Evolutionary conservation across 208 protist species (phyloP), one percentile per base, ranked within the genome.

Genomic region (Crithidia bombi): DNA sequence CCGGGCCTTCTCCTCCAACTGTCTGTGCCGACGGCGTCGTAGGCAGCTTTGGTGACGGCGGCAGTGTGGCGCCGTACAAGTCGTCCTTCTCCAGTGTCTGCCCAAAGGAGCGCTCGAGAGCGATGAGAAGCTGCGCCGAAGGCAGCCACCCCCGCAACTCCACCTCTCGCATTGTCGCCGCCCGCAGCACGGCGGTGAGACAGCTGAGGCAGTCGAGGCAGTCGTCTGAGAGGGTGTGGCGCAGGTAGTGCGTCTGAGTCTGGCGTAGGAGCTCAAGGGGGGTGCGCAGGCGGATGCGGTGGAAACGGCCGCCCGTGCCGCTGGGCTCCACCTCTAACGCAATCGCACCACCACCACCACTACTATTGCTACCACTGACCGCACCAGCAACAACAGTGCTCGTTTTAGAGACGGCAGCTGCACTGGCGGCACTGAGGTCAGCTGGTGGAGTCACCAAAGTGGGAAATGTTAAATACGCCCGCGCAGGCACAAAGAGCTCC

Each of bases 101-200:
- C 3, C 92, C 92, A 68, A 95, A 95, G 36, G 86, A 86, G 33
- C 92, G 87, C 75, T 96, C 92, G 38, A 91, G 56, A 28, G 86
- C 82, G 58, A 96, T 89, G 44, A 96, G 66, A 51, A 87, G 84
- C 43, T 74, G 71, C 10, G 92, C 75, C n/a, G 83, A 81, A 12
- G 92, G 92, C 65, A 96, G 86, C 38, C 90, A 77, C 32, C 82
- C 69, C 28, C 86, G 83, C 51, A 61, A 28, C 58, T 87, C 54
- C 19, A 80, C 86, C 62, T 93, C 75, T 1, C 75, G 78, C 58
- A 95, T 75, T 28, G 79, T 83, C n/a, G 21, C 39, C 62, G 81
- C 87, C 17, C 51, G 3, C 26, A 52, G 57, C 15, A 96, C 57
- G 17, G 73, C 65, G 49, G 69, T 32, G 9, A 96, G 79, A 43